phyloP scores from a whole-genome alignment of 306 rosid species.

The Gastrolobium bilobum region DNA sequence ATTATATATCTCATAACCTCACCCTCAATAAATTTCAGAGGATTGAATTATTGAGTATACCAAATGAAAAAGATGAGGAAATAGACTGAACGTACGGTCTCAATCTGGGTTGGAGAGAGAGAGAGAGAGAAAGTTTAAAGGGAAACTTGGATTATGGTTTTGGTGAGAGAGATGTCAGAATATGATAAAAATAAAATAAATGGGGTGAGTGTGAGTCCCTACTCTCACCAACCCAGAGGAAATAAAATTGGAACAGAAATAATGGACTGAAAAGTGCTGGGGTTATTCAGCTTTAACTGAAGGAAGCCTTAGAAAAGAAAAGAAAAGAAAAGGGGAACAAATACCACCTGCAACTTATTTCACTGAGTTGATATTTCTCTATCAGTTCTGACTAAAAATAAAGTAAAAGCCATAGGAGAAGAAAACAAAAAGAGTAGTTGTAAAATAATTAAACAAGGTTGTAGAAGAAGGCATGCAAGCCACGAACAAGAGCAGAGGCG shows the following conservation, averaged over 20 bases:
- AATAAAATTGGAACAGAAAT: slow-evolving; percentile 37
- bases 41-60: not conserved
- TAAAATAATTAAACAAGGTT: no score
- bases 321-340: not conserved
- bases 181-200: slow-evolving; percentile 28
- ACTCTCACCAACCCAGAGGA: slow-evolving; percentile 21
- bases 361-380: slow-evolving; percentile 16
- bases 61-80: slow-evolving; percentile 6
- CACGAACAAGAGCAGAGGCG: no score
- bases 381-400: slow-evolving; percentile 3
- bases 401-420: no score
- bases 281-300: slow-evolving; percentile 14
- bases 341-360: slow-evolving; percentile 46
- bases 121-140: not conserved
- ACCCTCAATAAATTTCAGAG: not conserved
- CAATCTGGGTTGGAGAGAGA: slow-evolving; percentile 30
- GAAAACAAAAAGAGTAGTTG: no score
- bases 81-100: slow-evolving; percentile 19
- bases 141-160: slow-evolving; percentile 2
- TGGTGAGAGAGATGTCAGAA: not conserved
- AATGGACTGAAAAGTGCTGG: slow-evolving; percentile 26
- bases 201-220: slow-evolving; percentile 20
- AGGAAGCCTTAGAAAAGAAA: not conserved
- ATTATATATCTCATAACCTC: slow-evolving; percentile 21
- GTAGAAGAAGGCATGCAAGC: no score